Evolutionary conservation across 805 yeast species (phyloP).

Genomic region (Geotrichum ghanense): DNA sequence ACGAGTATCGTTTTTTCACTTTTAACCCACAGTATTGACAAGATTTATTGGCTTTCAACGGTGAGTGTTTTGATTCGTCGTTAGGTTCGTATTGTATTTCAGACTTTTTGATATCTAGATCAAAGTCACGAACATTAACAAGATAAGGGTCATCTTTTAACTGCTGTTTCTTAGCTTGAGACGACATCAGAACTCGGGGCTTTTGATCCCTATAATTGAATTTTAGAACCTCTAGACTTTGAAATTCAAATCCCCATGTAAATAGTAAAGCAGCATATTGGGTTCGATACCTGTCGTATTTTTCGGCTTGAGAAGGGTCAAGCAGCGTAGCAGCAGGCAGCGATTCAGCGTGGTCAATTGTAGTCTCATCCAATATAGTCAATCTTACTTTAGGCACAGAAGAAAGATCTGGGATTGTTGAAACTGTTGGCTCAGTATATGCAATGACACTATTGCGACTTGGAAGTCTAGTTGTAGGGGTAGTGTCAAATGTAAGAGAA

Average conservation of each 20-base stretch:
- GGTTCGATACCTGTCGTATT: conserved; percentile 37
- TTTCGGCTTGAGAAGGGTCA: conserved; percentile 28
- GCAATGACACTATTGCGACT: conserved; percentile 16
- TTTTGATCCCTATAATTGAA: conserved; percentile 37
- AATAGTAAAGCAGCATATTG: conserved; percentile 71
- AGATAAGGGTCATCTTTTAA: conserved; percentile 17
- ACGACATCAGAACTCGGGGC: not conserved
- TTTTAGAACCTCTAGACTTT: conserved; percentile 67
- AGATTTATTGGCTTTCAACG: conserved; percentile 21
- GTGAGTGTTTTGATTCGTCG: too few species aligned
- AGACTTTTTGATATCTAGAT: not conserved
- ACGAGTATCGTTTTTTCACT: conserved; percentile 47
- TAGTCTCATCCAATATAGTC: not conserved
- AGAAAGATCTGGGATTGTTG: not conserved
- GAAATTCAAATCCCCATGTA: conserved; percentile 76
- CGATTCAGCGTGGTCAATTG: not conserved
- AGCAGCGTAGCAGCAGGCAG: conserved; percentile 30
- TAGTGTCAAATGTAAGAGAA: conserved; percentile 15
- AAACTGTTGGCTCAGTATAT: conserved; percentile 16
- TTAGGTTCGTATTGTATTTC: conserved; percentile 2
- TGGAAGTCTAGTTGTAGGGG: conserved; percentile 13
- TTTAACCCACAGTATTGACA: conserved; percentile 60
- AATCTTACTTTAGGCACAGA: not conserved
- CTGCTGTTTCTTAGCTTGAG: conserved; percentile 1
- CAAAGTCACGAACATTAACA: conserved; percentile 9